Conservation (phyloP, 2,329 filamentous ascomycete species). For the Myriosclerotinia duriaeana region DNA sequence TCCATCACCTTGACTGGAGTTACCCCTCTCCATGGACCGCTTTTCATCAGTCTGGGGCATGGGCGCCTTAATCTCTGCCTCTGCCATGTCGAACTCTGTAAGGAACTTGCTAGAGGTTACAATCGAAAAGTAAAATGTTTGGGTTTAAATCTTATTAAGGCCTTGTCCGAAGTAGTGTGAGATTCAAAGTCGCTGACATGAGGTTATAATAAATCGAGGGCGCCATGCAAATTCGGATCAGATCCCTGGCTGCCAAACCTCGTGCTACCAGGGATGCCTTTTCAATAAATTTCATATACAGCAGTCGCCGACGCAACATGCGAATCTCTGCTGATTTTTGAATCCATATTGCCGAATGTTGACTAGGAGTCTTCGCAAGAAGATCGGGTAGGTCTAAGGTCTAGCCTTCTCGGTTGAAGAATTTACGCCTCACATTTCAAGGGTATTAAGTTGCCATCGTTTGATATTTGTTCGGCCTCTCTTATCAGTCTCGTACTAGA, state of each 20-base stretch:
- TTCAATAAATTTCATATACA: neutral
- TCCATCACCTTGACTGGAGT: neutral
- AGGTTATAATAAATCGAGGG: conserved; percentile 4
- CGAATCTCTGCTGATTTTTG: neutral
- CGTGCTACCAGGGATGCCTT: neutral
- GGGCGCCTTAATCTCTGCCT: neutral
- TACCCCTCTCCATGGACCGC: neutral
- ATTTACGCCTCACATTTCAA: neutral
- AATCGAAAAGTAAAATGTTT: too few species aligned
- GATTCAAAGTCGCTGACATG: neutral
- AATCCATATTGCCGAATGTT: neutral
- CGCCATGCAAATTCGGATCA: neutral
- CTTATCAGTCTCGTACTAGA: neutral
- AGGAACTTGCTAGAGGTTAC: neutral
- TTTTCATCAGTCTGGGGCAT: conserved; percentile 7
- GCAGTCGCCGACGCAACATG: neutral
- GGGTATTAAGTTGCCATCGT: neutral
- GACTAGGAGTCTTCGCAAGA: neutral
- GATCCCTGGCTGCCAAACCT: neutral
- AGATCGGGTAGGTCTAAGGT: neutral
- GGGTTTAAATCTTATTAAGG: neutral
- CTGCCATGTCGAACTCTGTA: conserved; percentile 3
- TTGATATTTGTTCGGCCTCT: neutral
- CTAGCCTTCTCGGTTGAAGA: neutral
- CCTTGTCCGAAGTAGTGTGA: neutral